These are phyloP conservation scores for Rhodocollybia butyracea DNA, from an alignment of 768 basidiomycete genomes.

Conservation along the genomic window DNA sequence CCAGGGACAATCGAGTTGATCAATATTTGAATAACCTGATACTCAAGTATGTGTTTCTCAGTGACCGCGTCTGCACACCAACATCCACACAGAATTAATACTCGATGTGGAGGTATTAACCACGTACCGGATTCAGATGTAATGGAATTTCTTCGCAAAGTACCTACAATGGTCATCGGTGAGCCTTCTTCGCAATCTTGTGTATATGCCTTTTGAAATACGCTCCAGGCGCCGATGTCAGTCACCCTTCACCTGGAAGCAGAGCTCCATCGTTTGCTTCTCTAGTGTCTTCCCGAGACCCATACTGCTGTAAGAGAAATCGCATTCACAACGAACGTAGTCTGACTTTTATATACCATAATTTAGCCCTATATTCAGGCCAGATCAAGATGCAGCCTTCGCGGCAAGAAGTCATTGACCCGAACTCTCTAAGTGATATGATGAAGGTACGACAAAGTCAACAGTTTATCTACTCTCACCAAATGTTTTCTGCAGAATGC, in stretches of 20 bases:
- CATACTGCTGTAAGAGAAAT: constrained; percentile 28
- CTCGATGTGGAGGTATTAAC: constrained; percentile 65
- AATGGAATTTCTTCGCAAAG: constrained; percentile 28
- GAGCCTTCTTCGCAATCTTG: background rate
- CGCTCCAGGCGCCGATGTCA: constrained; percentile 27
- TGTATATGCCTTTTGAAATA: background rate
- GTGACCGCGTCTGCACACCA: background rate
- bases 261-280: constrained; percentile 24
- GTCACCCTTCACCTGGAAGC: constrained; percentile 22
- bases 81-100: constrained; percentile 54
- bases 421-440: constrained; percentile 53
- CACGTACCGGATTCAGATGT: constrained; percentile 42
- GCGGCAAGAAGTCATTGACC: constrained; percentile 54
- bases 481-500: background rate
- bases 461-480: too few relatives aligned
- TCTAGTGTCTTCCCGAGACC: constrained; percentile 55
- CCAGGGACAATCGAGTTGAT: constrained; percentile 15
- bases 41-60: constrained; percentile 43
- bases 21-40: constrained; percentile 66
- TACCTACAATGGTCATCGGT: constrained; percentile 62
- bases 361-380: constrained; percentile 44
- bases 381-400: constrained; percentile 49
- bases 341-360: background rate
- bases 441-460: constrained; percentile 31
- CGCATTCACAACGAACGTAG: too few relatives aligned